A percentile compares a stretch with the other conserved stretches of the same genome.
Conservation (phyloP, 345 rosid genomes). For the Erodium maritimum region DNA sequence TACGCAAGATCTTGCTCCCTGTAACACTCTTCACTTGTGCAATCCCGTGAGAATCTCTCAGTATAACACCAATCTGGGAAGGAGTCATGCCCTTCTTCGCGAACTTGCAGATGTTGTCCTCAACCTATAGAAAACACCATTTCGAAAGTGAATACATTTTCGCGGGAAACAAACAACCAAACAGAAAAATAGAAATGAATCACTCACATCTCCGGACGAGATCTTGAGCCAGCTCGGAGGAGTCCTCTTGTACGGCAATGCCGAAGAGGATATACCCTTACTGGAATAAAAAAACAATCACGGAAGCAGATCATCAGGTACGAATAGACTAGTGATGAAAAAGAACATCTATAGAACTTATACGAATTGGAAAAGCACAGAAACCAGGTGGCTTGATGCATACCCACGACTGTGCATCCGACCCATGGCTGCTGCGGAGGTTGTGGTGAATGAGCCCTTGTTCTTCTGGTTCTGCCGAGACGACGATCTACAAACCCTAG, state of each 20-base stretch:
- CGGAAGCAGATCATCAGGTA: no score
- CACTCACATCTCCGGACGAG: constrained; percentile 21
- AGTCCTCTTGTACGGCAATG: constrained; percentile 28
- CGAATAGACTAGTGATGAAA: no score
- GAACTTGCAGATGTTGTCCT: constrained; percentile 29
- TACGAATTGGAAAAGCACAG: neutral
- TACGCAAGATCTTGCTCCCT: constrained; percentile 25
- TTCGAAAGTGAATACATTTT: neutral
- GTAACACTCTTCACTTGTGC: no score
- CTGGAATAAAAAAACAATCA: constrained; percentile 3
- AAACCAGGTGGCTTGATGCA: neutral
- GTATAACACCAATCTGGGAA: constrained; percentile 31
- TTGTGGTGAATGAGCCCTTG: no score
- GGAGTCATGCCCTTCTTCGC: constrained; percentile 30
- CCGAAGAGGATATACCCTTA: constrained; percentile 34
- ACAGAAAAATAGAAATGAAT: neutral
- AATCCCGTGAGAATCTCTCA: constrained; percentile 32
- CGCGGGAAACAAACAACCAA: neutral
- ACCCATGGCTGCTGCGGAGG: constrained; percentile 25
- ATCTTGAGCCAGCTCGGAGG: constrained; percentile 31
- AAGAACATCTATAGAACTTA: no score
- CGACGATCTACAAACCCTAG: no score
- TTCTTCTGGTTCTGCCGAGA: no score
- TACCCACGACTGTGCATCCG: constrained; percentile 32
- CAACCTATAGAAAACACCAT: constrained; percentile 4